Evolutionary conservation across 345 rosid genomes (phyloP).

Genomic region (Conringia planisiliqua): DNA sequence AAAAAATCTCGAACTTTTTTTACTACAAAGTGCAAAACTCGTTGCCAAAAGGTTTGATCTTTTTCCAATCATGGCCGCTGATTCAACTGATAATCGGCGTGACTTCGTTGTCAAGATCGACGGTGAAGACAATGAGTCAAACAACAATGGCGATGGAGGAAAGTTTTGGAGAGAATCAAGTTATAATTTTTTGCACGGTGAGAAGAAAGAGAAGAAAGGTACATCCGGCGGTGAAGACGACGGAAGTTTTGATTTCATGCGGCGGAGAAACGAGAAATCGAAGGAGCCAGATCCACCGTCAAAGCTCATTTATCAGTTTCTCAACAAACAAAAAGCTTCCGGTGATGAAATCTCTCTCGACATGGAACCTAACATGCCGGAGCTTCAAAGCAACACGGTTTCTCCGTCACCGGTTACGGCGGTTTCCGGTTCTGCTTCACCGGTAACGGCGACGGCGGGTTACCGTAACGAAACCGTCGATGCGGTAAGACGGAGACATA

Average conservation of each 20-base stretch:
- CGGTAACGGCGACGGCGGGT: slow-evolving; percentile 10
- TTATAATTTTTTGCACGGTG: slow-evolving; percentile 45
- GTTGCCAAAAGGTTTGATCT: neutral
- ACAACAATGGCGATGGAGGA: slow-evolving; percentile 17
- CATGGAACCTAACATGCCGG: slow-evolving; percentile 69
- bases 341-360: slow-evolving; percentile 72
- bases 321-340: slow-evolving; percentile 68
- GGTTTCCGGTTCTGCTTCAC: slow-evolving; percentile 38
- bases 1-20: neutral
- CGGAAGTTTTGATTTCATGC: slow-evolving; percentile 42
- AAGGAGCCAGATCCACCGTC: slow-evolving; percentile 63
- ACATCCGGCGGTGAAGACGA: slow-evolving; percentile 7
- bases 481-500: slow-evolving; percentile 35
- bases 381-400: slow-evolving; percentile 42
- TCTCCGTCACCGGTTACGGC: slow-evolving; percentile 28
- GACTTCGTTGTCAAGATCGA: slow-evolving; percentile 39
- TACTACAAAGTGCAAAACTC: neutral
- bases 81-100: slow-evolving; percentile 38
- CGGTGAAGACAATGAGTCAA: slow-evolving; percentile 15
- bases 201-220: slow-evolving; percentile 15
- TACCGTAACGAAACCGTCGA: slow-evolving; percentile 16
- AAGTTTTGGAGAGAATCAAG: slow-evolving; percentile 65
- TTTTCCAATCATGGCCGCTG: slow-evolving; percentile 33
- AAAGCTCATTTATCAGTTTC: slow-evolving; percentile 61
- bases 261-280: neutral